Percentiles rank a stretch among this genome's conserved stretches.
Evolutionary conservation across 345 rosid genomes (phyloP).

Genomic region (Eucalyptus tenuipes): DNA sequence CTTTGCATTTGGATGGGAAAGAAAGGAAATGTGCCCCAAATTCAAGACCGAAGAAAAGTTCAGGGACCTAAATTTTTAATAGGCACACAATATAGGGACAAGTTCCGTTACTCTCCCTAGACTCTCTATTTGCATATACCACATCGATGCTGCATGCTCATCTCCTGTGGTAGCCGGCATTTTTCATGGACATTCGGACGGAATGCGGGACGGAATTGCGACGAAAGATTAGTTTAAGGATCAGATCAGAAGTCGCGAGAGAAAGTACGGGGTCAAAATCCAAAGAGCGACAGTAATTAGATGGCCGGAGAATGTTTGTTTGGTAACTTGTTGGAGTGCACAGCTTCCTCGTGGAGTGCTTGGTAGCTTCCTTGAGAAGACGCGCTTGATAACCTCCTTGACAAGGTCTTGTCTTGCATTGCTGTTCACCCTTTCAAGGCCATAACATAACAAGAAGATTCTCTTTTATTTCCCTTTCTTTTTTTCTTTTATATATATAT

Average conservation of each 20-base stretch:
- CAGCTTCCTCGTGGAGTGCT: background rate
- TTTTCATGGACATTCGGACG: background rate
- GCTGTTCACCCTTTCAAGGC: background rate
- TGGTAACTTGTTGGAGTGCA: background rate
- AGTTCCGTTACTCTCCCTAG: background rate
- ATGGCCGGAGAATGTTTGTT: background rate
- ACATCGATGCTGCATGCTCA: rapidly evolving
- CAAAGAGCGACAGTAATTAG: background rate
- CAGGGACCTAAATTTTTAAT: background rate
- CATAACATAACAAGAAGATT: background rate
- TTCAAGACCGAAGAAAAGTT: background rate
- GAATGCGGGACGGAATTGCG: rapidly evolving
- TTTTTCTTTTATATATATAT: too few relatives aligned
- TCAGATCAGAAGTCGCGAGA: background rate
- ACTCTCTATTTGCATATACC: background rate
- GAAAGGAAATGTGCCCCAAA: background rate
- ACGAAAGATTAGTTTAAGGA: background rate
- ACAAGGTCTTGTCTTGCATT: background rate
- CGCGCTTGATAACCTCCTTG: background rate
- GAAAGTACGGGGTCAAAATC: background rate
- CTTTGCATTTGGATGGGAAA: background rate
- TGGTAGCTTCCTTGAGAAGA: background rate
- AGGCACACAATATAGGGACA: rapidly evolving
- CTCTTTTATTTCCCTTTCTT: background rate
- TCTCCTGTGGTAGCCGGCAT: background rate